Base-by-base conservation (phyloP, 495 filamentous ascomycete genomes). In the Bacidia rubella region DNA sequence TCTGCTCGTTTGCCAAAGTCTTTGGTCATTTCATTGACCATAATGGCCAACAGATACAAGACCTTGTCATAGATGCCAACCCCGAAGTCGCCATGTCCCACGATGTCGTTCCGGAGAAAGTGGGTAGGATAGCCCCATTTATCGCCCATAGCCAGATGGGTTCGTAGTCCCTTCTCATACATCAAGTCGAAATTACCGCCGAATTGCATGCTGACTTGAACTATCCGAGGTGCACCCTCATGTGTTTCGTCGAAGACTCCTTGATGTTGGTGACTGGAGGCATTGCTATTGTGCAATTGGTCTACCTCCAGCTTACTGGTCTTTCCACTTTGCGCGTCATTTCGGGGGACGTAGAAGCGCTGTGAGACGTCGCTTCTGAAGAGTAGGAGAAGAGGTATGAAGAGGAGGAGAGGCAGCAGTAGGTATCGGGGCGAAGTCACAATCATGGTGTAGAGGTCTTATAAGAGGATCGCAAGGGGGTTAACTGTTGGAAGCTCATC, bases 21-120 rank as follows among this genome's bases (percentile, higher is more conserved):
- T 51, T 70, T 71, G 19, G 61, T 54, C 53, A 73, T 46, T 58
- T 75, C 72, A n/a, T 60, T 49, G 23, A 70, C 54, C 2, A 74
- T 52, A 32, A 73, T 54, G 40, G 63, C 62, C 21, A 69, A 56
- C 38, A 75, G 57, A 60, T 70, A 73, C 25, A 60, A 57, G 26
- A 64, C 58, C 51, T 72, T 75, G 55, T 67, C 69, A 64, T 65
- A 73, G 26, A 62, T 44, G 41, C 41, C 41, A 44, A 17, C 15
- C 7, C 41, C 20, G 17, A 22, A n/a, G 20, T 44, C 41, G 41
- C 68, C 63, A 23, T 64, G 50, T 25, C 52, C 52, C 11, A 49
- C 35, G 21, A 48, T 49, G 25, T 54, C 52, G 35, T 66, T 25
- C 25, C 66, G 57, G 20, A 69, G 50, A 1, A 75, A 58, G 52